Conservation (phyloP, 1,139 yeast genomes). For the Arxiozyma bovina region DNA sequence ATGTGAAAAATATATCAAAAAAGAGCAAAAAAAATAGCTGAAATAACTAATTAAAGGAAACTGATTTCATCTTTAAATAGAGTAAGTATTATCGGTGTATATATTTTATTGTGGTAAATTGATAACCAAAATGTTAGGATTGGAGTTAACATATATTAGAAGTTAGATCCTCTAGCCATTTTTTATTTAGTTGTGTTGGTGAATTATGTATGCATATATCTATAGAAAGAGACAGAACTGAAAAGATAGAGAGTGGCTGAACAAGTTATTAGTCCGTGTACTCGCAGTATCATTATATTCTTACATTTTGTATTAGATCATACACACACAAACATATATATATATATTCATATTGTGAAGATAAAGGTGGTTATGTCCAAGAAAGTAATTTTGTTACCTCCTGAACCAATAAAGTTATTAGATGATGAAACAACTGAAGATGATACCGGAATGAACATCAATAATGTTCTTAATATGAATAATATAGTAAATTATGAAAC, state of each 20-base stretch:
- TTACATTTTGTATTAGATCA: neutral
- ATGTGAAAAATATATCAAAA: neutral
- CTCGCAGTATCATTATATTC: too few relatives aligned
- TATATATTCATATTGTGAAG: neutral
- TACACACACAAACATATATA: too few relatives aligned
- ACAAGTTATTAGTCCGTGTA: too few relatives aligned
- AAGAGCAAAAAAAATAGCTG: neutral
- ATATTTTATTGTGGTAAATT: neutral
- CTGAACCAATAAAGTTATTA: conserved; percentile 21
- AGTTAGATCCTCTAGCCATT: too few relatives aligned
- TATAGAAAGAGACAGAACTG: neutral
- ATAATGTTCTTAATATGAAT: neutral
- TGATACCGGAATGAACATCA: conserved; percentile 3
- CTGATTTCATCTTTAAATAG: neutral
- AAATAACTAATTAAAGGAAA: neutral
- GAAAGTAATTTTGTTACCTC: conserved; percentile 16
- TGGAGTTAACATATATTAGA: too few relatives aligned
- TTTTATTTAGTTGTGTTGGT: too few relatives aligned
- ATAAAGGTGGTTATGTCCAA: conserved; percentile 4
- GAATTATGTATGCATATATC: too few relatives aligned
- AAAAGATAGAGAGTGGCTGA: too few relatives aligned
- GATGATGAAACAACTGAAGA: conserved; percentile 11
- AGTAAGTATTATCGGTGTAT: too few relatives aligned
- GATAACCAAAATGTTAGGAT: too few relatives aligned
- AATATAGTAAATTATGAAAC: conserved; percentile 2